Evolutionary conservation across 805 yeast genomes (phyloP), one percentile per base, ranked within the genome.

Genomic region (Yarrowia deformans): DNA sequence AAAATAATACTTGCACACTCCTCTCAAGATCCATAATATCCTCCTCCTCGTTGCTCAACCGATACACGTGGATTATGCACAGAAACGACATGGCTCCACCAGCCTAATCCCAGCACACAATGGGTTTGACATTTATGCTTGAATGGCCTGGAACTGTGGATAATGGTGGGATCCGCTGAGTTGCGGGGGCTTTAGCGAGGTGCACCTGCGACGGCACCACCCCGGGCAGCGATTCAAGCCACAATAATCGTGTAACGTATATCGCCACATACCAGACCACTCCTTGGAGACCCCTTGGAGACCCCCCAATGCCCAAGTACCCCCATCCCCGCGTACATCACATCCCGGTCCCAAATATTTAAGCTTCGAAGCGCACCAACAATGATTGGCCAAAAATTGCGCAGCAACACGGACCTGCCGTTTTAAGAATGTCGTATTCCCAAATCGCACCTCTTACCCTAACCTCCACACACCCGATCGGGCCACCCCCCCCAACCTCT

Each of bases 61-160:
- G 56, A 43, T 54, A 54, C 60, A 56, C 64, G 64, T 56, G 64
- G 64, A 56, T 56, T 42, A 56, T 56, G 64, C 64, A 56, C 64
- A 56, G 64, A 29, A n/a, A 42, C 14, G 64, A 56, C 49, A 42
- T 42, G 40, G 48, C 49, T 56, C 64, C 49, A 56, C 64, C 64
- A 56, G 64, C 64, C 64, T 56, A 56, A 56, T 56, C 64, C 39
- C 49, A 56, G 64, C 64, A 56, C 64, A 56, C 64, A 56, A 56
- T 32, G 49, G 29, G 13, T n/a, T 42, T 40, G 49, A 42, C 48
- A 56, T 56, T 42, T 42, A 40, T 56, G 64, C 48, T 56, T 29
- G 64, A 56, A 29, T 8, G 37, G 13, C 13, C 18, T 23, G 29
- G 29, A 23, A 23, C 29, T 2, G 29, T 23, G 29, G 29, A 9